Percentiles rank a stretch among this genome's conserved stretches.
Evolutionary conservation across 2,329 filamentous ascomycete genomes (phyloP).

Genomic region (Claviceps maximensis): DNA sequence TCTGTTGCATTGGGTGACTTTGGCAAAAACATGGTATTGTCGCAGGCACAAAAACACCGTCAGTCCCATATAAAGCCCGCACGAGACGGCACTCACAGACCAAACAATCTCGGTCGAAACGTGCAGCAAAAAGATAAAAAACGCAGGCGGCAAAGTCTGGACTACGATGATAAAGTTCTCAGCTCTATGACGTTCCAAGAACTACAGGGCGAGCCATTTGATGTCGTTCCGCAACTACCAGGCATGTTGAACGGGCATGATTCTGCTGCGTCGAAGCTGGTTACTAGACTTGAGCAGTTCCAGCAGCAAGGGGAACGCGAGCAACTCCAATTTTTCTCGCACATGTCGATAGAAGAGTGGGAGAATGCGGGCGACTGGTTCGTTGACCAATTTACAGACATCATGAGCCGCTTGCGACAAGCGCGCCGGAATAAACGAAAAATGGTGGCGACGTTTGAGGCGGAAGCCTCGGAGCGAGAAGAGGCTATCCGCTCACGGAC

Average conservation of each 20-base stretch:
- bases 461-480: slow-evolving; percentile 40
- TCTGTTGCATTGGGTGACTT: slow-evolving; percentile 10
- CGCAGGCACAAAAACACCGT: slow-evolving; percentile 12
- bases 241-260: slow-evolving; percentile 21
- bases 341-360: slow-evolving; percentile 43
- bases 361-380: slow-evolving; percentile 49
- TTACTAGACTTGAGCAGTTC: slow-evolving; percentile 37
- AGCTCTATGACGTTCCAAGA: slow-evolving; percentile 38
- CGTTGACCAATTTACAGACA: slow-evolving; percentile 35
- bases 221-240: slow-evolving; percentile 35
- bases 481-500: slow-evolving; percentile 39
- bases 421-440: slow-evolving; percentile 36
- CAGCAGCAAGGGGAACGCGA: slow-evolving; percentile 31
- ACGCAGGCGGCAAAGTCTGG: slow-evolving; percentile 31
- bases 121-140: slow-evolving; percentile 19
- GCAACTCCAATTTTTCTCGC: slow-evolving; percentile 37
- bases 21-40: slow-evolving; percentile 13
- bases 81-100: slow-evolving; percentile 13
- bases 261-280: slow-evolving; percentile 27
- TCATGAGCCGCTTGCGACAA: slow-evolving; percentile 35
- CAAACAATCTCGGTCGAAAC: slow-evolving; percentile 8
- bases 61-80: slow-evolving; percentile 9
- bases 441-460: slow-evolving; percentile 37
- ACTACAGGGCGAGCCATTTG: slow-evolving; percentile 39
- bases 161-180: slow-evolving; percentile 46